phyloP scores from a whole-genome alignment of 345 rosid genomes.

The Rhodomyrtus tomentosa region DNA sequence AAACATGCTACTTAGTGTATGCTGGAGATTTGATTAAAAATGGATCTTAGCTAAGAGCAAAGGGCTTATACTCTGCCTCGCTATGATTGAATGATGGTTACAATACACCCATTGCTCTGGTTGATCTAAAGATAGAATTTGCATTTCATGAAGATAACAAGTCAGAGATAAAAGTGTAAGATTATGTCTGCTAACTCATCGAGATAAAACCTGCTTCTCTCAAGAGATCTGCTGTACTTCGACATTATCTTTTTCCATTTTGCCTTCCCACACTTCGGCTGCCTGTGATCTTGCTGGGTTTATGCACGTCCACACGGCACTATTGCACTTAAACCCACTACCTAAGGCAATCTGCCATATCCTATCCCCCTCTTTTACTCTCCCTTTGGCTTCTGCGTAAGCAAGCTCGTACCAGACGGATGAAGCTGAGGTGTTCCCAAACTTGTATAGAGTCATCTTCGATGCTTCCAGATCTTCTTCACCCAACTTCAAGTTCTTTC shows the following conservation, averaged over 20 bases:
- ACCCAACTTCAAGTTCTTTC: constrained; percentile 27
- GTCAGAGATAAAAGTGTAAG: neutral
- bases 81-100: neutral
- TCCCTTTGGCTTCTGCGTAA: constrained; percentile 36
- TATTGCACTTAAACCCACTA: constrained; percentile 53
- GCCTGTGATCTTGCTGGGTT: constrained; percentile 6
- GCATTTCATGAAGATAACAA: neutral
- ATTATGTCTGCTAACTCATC: neutral
- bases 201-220: neutral
- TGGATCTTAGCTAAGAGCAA: neutral
- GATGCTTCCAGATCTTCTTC: constrained; percentile 46
- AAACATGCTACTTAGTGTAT: neutral
- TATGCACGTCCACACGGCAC: constrained; percentile 49
- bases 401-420: constrained; percentile 48
- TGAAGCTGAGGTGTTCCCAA: constrained; percentile 54
- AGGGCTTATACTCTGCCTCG: neutral
- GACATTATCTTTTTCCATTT: constrained; percentile 16
- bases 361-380: constrained; percentile 32
- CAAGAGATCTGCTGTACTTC: neutral
- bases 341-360: constrained; percentile 66
- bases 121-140: neutral
- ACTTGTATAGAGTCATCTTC: constrained; percentile 46
- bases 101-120: neutral
- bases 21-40: neutral
- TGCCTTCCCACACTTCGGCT: constrained; percentile 38